Evolutionary conservation across 306 rosid genomes (phyloP), one percentile per base, ranked within the genome.

Genomic region (Fragaria ananassa): DNA sequence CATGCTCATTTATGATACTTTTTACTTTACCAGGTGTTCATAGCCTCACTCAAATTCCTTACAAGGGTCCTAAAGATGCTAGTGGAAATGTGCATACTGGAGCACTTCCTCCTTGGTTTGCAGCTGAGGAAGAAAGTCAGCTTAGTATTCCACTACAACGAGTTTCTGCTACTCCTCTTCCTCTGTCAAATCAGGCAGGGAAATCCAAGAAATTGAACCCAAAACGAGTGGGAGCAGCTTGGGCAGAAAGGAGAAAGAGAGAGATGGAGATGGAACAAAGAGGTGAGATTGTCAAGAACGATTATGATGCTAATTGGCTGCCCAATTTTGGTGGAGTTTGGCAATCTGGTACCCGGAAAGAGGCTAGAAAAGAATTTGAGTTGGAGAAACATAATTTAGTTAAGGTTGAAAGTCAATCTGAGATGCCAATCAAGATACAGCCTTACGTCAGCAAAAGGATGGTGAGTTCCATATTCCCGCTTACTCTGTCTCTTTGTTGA

Each of bases 321-420:
- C 96, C 99, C 77, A 89, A 95, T 83, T 90, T 92, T 81, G 97
- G 99, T 67, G 83, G 98, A 75, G 97, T 95, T 63, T 95, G 99
- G 99, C 99, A 92, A 83, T 90, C 97, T 63, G 99, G 99, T 80
- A 95, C 85, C 86, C 82, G 97, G 53, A 95, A 88, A 84, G 97
- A 92, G 82, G 88, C 96, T 71, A 87, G 90, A 80, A 92, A 89
- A 85, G 96, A 95, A 82, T 92, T 92, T 73, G 90, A 90, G 86
- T 83, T 72, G 81, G 97, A 88, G 88, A 95, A 92, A 77, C 84
- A 83, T 34, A 87, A 88, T 65, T 51, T 85, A 41, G 79, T 53
- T 45, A 82, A 83, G 75, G 86, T 68, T 85, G 96, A 85, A 83
- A 76, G 57, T 80, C 83, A 85, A 79, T 42, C 89, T 29, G 88